Conservation (phyloP, 345 rosid genomes). For the Lagerstroemia speciosa region DNA sequence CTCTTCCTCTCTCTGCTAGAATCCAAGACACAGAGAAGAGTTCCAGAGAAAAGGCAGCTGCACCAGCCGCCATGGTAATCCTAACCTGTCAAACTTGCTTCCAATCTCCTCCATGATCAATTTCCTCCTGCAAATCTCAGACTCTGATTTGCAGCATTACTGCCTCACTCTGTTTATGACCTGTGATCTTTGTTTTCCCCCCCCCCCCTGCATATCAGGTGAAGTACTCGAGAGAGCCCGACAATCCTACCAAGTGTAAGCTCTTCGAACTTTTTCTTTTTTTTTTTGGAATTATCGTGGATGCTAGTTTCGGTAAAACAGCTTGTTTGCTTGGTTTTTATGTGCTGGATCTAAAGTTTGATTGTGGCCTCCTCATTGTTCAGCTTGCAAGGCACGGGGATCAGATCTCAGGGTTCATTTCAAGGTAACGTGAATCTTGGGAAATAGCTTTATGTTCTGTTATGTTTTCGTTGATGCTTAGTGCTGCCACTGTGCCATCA, state of each 20-base stretch:
- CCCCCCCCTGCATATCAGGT: slow-evolving; percentile 22
- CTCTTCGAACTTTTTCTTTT: not conserved
- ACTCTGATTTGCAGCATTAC: not conserved
- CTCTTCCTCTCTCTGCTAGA: not conserved
- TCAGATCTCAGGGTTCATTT: slow-evolving; percentile 69
- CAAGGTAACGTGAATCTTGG: slow-evolving; percentile 33
- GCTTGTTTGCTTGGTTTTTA: not conserved
- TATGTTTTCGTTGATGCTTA: not conserved
- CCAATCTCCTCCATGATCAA: not conserved
- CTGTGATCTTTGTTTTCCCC: slow-evolving; percentile 6
- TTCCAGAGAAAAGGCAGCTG: slow-evolving; percentile 2
- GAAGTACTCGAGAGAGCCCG: slow-evolving; percentile 71
- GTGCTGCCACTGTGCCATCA: not conserved
- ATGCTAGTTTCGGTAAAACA: not conserved
- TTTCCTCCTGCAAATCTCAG: not conserved
- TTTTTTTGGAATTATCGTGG: not conserved
- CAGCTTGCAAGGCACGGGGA: slow-evolving; percentile 82
- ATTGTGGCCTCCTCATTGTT: not conserved
- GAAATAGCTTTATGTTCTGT: not conserved
- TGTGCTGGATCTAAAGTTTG: not conserved
- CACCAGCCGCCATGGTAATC: slow-evolving; percentile 8
- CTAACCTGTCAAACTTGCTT: not conserved
- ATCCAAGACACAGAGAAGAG: slow-evolving; percentile 3
- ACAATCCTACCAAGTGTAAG: slow-evolving; percentile 66
- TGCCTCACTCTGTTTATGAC: not conserved